Percentiles rank a stretch among this genome's conserved stretches.
phyloP scores from a whole-genome alignment of 1,139 yeast species.

The Meyerozyma elateridarum region DNA sequence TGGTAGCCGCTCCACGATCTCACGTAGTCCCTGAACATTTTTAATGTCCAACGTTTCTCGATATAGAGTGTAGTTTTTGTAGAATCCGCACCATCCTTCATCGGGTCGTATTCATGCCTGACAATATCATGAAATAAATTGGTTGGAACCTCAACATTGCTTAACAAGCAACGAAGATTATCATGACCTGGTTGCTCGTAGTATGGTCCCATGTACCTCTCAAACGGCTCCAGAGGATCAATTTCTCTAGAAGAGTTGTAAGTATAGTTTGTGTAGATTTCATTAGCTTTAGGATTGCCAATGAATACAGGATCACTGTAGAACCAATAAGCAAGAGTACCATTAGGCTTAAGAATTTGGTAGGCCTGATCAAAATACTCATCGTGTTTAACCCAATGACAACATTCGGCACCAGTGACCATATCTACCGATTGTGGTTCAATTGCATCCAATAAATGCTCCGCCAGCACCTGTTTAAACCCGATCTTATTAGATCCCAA shows the following conservation, averaged over 20 bases:
- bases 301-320: constrained; percentile 63
- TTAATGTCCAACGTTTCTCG: constrained; percentile 37
- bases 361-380: constrained; percentile 47
- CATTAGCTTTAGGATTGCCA: constrained; percentile 37
- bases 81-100: constrained; percentile 20
- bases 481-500: constrained; percentile 8
- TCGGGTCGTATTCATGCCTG: constrained; percentile 34
- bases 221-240: constrained; percentile 30
- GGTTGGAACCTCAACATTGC: constrained; percentile 37
- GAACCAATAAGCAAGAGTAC: constrained; percentile 76
- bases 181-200: constrained; percentile 76
- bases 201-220: constrained; percentile 55
- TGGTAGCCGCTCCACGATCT: constrained; percentile 71
- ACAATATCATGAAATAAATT: constrained; percentile 36
- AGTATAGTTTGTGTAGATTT: constrained; percentile 33
- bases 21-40: constrained; percentile 44
- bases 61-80: constrained; percentile 33
- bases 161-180: constrained; percentile 42
- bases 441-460: constrained; percentile 15
- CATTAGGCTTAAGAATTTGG: constrained; percentile 49
- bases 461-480: constrained; percentile 14
- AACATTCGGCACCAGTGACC: constrained; percentile 72
- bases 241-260: constrained; percentile 27
- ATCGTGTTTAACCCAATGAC: constrained; percentile 69
- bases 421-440: constrained; percentile 44